These are phyloP conservation scores for Apiospora malaysiana DNA, from an alignment of 2,329 filamentous ascomycete species.

Conservation along the genomic window DNA sequence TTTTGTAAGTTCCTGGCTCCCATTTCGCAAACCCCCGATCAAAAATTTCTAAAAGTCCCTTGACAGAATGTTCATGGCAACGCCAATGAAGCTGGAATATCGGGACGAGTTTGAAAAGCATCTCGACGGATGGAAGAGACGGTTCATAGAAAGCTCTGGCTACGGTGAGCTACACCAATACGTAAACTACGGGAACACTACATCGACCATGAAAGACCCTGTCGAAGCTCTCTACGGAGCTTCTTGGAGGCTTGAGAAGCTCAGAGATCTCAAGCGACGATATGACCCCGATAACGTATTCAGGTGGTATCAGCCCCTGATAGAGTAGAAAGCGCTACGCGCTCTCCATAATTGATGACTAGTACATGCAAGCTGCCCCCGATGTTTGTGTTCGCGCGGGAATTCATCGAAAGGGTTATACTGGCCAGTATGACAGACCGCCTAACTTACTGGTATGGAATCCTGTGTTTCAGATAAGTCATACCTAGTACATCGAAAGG, in stretches of 20 bases:
- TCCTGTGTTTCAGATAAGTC: neutral
- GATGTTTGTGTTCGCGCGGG: neutral
- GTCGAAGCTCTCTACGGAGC: neutral
- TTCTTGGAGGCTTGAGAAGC: neutral
- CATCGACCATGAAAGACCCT: neutral
- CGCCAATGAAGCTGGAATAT: slow-evolving; percentile 3
- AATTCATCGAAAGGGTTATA: neutral
- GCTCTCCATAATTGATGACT: neutral
- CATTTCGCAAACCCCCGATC: neutral
- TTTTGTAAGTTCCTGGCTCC: neutral
- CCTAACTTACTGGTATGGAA: neutral
- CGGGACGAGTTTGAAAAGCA: slow-evolving; percentile 7
- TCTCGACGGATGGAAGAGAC: slow-evolving; percentile 5
- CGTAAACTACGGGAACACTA: slow-evolving; percentile 10
- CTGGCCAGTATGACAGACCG: neutral
- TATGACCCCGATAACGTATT: neutral
- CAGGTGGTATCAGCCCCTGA: slow-evolving; percentile 10
- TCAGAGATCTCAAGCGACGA: neutral
- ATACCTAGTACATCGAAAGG: neutral
- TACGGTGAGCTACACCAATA: slow-evolving; percentile 11
- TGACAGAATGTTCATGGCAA: neutral
- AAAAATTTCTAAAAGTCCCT: neutral
- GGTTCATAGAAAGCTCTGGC: slow-evolving; percentile 3
- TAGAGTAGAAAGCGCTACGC: neutral
- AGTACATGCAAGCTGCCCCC: neutral